Evolutionary conservation across 164 flowering plant species (phyloP).

Genomic region (Piper betle): DNA sequence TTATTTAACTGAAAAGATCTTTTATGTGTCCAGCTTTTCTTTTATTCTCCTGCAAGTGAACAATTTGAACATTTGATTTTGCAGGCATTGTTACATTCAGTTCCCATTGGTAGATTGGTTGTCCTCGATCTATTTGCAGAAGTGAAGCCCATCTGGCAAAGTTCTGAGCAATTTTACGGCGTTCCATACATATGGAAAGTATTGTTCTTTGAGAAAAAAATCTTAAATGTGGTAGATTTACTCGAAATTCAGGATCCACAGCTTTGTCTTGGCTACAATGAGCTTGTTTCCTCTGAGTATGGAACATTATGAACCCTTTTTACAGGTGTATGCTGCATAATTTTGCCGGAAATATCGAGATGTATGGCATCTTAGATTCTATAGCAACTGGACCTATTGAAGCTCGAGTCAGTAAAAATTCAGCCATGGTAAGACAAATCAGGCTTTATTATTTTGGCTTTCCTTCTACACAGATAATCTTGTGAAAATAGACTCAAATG

Average conservation of each 20-base stretch:
- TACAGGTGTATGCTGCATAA: slow-evolving; percentile 82
- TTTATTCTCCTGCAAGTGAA: no score
- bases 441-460: no score
- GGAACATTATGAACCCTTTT: background rate
- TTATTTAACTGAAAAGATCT: no score
- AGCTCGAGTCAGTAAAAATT: slow-evolving; percentile 53
- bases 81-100: slow-evolving; percentile 76
- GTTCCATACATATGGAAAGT: slow-evolving; percentile 72
- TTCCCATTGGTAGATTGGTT: slow-evolving; percentile 56
- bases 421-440: slow-evolving; percentile 48
- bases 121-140: slow-evolving; percentile 81
- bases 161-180: slow-evolving; percentile 66
- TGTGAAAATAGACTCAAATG: background rate
- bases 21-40: background rate
- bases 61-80: slow-evolving; percentile 3
- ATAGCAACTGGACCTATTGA: slow-evolving; percentile 62
- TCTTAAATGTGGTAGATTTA: background rate
- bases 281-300: background rate
- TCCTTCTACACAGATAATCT: background rate
- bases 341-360: slow-evolving; percentile 71
- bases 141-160: slow-evolving; percentile 63
- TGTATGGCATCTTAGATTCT: slow-evolving; percentile 68
- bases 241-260: background rate
- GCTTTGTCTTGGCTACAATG: background rate
- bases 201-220: background rate